phyloP scores from a whole-genome alignment of 1,284 basidiomycete species.

The Inonotus obliquus region DNA sequence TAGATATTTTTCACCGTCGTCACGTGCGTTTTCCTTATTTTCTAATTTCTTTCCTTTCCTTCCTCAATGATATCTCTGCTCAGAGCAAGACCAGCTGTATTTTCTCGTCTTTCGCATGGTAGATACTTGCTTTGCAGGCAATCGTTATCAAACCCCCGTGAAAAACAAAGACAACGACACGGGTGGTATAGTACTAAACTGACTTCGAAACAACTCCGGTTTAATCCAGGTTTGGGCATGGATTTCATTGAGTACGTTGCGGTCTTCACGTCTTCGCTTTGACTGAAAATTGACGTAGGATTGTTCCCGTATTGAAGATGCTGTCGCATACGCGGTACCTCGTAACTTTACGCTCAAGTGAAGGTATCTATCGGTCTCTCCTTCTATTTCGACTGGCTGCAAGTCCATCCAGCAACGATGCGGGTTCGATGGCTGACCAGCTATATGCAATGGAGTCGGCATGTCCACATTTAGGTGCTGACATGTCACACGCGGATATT shows the following conservation, averaged over 20 bases:
- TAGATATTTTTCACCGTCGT: too few species aligned
- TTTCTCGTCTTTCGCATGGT: too few species aligned
- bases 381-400: constrained; percentile 60
- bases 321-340: constrained; percentile 66
- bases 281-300: constrained; percentile 31
- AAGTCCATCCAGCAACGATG: constrained; percentile 14
- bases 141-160: too few species aligned
- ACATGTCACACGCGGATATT: constrained; percentile 76
- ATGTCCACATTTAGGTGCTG: constrained; percentile 83
- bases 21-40: too few species aligned
- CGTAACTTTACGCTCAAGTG: constrained; percentile 59
- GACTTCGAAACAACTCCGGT: background rate
- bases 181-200: too few species aligned
- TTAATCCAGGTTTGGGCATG: background rate
- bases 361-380: constrained; percentile 62
- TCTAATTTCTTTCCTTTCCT: too few species aligned
- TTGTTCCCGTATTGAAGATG: constrained; percentile 44
- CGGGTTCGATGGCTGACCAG: constrained; percentile 35
- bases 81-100: too few species aligned
- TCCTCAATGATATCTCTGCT: too few species aligned
- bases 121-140: too few species aligned
- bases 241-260: constrained; percentile 12
- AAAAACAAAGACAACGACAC: too few species aligned
- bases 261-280: background rate
- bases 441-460: constrained; percentile 83